These are phyloP conservation scores for Neofusicoccum sp. DNA, from an alignment of 2,329 filamentous ascomycete species.

Conservation along the genomic window DNA sequence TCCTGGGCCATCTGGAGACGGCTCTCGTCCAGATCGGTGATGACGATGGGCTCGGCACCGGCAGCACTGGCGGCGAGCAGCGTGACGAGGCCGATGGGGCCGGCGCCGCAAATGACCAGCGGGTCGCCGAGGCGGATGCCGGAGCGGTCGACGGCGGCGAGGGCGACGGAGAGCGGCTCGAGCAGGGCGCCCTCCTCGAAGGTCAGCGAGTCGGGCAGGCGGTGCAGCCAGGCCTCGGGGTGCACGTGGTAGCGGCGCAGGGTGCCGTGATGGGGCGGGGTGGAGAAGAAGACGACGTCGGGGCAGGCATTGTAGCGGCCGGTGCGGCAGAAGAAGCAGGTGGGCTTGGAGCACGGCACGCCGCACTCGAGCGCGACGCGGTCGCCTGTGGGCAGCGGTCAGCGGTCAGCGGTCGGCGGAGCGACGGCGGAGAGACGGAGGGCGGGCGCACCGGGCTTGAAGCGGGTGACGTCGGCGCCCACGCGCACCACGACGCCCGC, in stretches of 20 bases:
- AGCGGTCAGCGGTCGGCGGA: neutral
- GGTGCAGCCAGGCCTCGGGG: conserved; percentile 90
- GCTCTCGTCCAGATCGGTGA: conserved; percentile 61
- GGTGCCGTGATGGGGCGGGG: conserved; percentile 65
- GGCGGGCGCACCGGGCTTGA: conserved; percentile 57
- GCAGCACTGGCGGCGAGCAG: conserved; percentile 56
- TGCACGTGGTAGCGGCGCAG: conserved; percentile 68
- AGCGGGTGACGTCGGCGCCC: conserved; percentile 64
- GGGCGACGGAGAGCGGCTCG: conserved; percentile 59
- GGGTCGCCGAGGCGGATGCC: conserved; percentile 46
- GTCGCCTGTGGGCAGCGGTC: conserved; percentile 62
- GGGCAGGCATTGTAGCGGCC: conserved; percentile 63
- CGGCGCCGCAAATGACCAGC: conserved; percentile 60
- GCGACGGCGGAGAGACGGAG: neutral
- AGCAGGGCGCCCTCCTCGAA: conserved; percentile 58
- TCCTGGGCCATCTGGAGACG: conserved; percentile 52
- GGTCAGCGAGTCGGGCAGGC: conserved; percentile 56
- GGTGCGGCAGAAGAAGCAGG: conserved; percentile 55
- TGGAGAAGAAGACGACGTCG: conserved; percentile 65
- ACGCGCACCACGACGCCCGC: conserved; percentile 73
- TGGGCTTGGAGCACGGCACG: conserved; percentile 70
- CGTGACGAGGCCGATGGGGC: conserved; percentile 59
- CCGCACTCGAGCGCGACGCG: conserved; percentile 94
- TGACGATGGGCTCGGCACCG: conserved; percentile 54
- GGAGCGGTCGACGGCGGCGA: conserved; percentile 58